Conservation (phyloP, 495 filamentous ascomycete species). For the Recurvomyces mirabilis region DNA sequence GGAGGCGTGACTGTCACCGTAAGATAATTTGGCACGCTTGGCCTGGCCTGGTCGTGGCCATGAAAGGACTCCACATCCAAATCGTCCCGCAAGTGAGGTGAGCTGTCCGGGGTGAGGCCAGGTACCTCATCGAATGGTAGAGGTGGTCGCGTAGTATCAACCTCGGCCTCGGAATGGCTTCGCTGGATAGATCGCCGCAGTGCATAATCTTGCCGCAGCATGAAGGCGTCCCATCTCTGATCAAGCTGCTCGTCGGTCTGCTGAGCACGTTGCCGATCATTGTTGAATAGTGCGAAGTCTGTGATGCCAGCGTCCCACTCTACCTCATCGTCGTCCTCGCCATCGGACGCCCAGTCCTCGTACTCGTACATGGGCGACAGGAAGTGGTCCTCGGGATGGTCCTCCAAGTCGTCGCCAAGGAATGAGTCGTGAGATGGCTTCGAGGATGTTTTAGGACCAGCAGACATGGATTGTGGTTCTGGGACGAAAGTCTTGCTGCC, state of each 20-base stretch:
- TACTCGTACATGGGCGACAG: constrained; percentile 15
- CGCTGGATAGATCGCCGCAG: constrained; percentile 12
- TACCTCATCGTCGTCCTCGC: constrained; percentile 10
- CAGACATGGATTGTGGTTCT: neutral
- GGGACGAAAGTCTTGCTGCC: neutral
- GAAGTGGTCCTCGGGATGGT: constrained; percentile 20
- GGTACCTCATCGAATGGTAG: constrained; percentile 5
- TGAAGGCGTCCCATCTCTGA: constrained; percentile 7
- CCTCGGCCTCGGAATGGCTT: neutral
- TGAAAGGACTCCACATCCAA: constrained; percentile 4
- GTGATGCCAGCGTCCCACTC: constrained; percentile 21
- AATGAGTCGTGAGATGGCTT: neutral
- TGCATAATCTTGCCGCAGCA: constrained; percentile 3
- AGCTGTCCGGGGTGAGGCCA: constrained; percentile 15
- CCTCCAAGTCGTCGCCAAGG: constrained; percentile 14
- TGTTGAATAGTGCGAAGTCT: constrained; percentile 18
- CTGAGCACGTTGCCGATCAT: constrained; percentile 8
- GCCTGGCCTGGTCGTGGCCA: neutral
- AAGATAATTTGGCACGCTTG: constrained; percentile 6
- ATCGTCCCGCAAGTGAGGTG: constrained; percentile 15
- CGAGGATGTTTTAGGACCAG: neutral
- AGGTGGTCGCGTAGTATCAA: neutral
- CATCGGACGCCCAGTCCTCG: constrained; percentile 11
- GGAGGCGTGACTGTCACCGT: constrained; percentile 6
- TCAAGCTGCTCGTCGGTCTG: constrained; percentile 1